These are phyloP conservation scores for Cordyceps militaris DNA, from an alignment of 2,329 filamentous ascomycete species.

Conservation along the genomic window DNA sequence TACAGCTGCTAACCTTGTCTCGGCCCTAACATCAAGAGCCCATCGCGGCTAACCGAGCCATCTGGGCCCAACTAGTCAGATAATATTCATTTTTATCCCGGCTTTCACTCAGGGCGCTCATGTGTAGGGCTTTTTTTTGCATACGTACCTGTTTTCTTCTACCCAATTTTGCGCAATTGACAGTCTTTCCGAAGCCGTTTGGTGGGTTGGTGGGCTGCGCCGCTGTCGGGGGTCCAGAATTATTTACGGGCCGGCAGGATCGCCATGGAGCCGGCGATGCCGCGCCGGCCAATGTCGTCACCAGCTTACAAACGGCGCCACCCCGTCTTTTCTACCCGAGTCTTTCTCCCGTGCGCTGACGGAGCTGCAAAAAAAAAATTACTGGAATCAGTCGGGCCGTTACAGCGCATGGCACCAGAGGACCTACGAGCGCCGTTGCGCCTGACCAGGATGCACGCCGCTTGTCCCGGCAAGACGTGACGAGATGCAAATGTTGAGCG, in stretches of 20 bases:
- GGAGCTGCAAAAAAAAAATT: neutral
- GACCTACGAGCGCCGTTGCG: neutral
- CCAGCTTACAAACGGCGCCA: neutral
- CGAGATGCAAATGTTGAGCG: neutral
- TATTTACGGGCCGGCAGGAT: constrained; percentile 8
- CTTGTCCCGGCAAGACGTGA: neutral
- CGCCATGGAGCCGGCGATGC: constrained; percentile 3
- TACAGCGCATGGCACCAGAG: neutral
- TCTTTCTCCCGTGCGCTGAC: neutral
- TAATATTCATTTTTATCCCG: too few relatives aligned
- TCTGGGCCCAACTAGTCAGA: too few relatives aligned
- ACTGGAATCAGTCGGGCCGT: neutral
- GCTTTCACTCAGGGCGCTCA: too few relatives aligned
- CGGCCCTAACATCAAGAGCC: too few relatives aligned
- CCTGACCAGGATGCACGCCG: neutral
- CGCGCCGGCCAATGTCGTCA: constrained; percentile 8
- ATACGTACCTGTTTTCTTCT: too few relatives aligned
- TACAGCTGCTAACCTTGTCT: too few relatives aligned
- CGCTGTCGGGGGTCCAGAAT: neutral
- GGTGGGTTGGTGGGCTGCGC: neutral
- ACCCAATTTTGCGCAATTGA: neutral
- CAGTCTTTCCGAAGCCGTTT: neutral
- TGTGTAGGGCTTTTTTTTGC: too few relatives aligned
- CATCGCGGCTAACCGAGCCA: too few relatives aligned
- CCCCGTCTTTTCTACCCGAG: neutral